Percentiles rank a stretch among this genome's conserved stretches.
These are phyloP conservation scores for Chimonanthus praecox DNA, from an alignment of 164 flowering plant species.

Conservation along the genomic window DNA sequence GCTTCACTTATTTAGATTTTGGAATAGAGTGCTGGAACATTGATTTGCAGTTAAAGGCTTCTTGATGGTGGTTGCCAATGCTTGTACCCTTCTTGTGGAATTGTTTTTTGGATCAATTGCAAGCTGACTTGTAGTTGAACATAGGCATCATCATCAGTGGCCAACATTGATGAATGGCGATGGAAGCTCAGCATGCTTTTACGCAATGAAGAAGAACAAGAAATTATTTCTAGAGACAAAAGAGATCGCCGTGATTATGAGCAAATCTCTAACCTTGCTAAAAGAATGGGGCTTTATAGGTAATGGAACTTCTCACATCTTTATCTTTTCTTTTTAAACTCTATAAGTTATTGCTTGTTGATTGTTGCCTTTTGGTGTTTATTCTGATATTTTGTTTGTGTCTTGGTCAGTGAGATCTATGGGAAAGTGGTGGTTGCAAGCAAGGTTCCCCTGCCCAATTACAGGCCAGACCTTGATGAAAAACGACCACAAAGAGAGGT, in stretches of 20 bases:
- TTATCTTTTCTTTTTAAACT: constrained; percentile 1
- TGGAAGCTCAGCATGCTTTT: constrained; percentile 89
- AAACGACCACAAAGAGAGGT: constrained; percentile 99
- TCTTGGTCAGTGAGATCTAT: constrained; percentile 54
- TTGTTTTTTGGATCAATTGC: neutral
- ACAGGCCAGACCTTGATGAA: constrained; percentile 95
- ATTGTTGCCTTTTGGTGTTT: constrained; percentile 1
- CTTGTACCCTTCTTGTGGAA: neutral
- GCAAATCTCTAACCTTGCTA: constrained; percentile 86
- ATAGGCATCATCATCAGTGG: constrained; percentile 90
- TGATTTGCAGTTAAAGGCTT: neutral
- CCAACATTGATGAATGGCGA: constrained; percentile 96
- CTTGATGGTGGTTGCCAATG: neutral
- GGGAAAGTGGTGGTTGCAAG: constrained; percentile 97
- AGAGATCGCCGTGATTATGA: constrained; percentile 90
- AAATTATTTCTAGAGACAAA: constrained; percentile 83
- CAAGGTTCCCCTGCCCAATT: constrained; percentile 94
- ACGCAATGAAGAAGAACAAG: constrained; percentile 72
- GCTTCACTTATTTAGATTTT: neutral
- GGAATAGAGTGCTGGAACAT: neutral
- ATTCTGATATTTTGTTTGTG: neutral
- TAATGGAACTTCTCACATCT: constrained; percentile 12
- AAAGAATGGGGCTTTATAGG: constrained; percentile 94
- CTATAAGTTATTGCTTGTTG: neutral
- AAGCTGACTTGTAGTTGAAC: neutral